Conservation (phyloP, 2,329 filamentous ascomycete species). For the Epichloe scottii region DNA sequence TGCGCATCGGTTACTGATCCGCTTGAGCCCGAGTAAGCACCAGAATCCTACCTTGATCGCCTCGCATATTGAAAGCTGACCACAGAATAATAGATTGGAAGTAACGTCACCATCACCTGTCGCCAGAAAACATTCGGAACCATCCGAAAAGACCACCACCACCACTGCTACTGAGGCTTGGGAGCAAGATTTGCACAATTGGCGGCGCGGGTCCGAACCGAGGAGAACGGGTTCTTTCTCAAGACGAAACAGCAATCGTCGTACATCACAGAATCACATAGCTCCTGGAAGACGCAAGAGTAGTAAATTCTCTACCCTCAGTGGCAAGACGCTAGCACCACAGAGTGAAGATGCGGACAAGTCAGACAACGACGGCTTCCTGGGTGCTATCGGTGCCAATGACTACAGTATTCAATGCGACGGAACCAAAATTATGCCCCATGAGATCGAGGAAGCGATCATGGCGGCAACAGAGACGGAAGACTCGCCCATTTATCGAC, state of each 20-base stretch:
- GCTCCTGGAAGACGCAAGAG: neutral
- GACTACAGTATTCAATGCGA: constrained; percentile 41
- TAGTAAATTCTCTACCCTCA: neutral
- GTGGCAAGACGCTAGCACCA: constrained; percentile 9
- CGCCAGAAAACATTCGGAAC: neutral
- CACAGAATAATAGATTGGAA: neutral
- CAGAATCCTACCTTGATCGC: no score
- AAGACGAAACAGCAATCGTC: neutral
- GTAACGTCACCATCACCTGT: neutral
- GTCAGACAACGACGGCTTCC: constrained; percentile 31
- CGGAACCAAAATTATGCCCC: constrained; percentile 37
- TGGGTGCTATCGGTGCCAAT: constrained; percentile 36
- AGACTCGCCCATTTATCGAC: constrained; percentile 27
- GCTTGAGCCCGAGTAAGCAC: neutral
- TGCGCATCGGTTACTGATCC: constrained; percentile 2
- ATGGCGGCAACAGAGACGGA: constrained; percentile 26
- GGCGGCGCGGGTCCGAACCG: neutral
- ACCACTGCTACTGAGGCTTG: neutral
- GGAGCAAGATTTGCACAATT: neutral
- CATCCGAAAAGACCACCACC: neutral
- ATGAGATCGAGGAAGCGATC: constrained; percentile 37
- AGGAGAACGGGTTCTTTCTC: neutral
- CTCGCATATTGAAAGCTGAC: neutral
- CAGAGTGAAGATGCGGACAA: constrained; percentile 29
- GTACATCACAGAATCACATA: neutral